phyloP scores from a whole-genome alignment of 495 filamentous ascomycete species.

The Neurospora sp. region DNA sequence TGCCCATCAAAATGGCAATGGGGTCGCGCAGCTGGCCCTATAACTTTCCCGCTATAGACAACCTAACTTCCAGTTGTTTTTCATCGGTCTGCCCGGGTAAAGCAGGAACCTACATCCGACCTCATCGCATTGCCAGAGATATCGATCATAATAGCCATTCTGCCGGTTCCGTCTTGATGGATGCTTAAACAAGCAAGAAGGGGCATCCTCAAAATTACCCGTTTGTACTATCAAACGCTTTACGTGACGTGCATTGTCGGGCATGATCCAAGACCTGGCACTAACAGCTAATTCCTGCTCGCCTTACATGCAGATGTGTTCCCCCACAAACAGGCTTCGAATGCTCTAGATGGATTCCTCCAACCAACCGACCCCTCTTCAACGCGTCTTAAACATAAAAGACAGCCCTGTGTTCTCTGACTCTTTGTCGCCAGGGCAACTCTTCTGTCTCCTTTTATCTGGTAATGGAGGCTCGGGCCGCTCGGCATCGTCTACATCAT shows the following conservation, averaged over 20 bases:
- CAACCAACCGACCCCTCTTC: neutral
- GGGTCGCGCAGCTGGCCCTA: neutral
- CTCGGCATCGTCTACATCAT: no score
- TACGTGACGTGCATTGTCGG: neutral
- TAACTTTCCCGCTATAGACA: neutral
- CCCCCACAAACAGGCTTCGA: neutral
- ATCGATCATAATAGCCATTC: neutral
- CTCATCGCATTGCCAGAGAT: neutral
- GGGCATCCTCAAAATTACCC: neutral
- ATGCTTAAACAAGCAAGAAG: no score
- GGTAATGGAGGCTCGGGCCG: neutral
- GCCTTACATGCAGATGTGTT: neutral
- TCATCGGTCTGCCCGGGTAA: no score
- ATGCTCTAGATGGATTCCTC: neutral
- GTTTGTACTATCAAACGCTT: neutral
- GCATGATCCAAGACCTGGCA: neutral
- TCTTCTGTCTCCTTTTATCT: neutral
- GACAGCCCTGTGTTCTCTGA: neutral
- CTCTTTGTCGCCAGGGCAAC: neutral
- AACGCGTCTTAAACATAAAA: neutral
- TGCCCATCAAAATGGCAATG: neutral
- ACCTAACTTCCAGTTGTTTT: no score
- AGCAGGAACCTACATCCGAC: neutral
- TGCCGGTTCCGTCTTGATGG: no score
- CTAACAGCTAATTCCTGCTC: neutral